Evolutionary conservation across 2,329 filamentous ascomycete genomes (phyloP).

Genomic region (Cladophialophora carrionii): DNA sequence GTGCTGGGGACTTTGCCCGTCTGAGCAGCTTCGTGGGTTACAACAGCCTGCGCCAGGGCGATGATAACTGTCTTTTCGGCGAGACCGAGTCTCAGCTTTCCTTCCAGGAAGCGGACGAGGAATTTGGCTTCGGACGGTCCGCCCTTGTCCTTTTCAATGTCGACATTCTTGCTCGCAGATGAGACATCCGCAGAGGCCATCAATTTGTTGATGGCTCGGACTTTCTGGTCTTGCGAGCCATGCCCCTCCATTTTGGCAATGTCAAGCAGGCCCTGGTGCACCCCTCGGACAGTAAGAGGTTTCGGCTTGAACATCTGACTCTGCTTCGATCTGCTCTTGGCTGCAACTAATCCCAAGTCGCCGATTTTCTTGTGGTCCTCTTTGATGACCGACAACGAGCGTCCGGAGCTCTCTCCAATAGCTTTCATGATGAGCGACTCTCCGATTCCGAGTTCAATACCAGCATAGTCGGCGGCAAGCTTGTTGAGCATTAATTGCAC

Average conservation of each 20-base stretch:
- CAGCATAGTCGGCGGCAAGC: slow-evolving; percentile 92
- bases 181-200: slow-evolving; percentile 85
- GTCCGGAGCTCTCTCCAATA: slow-evolving; percentile 90
- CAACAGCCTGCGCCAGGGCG: slow-evolving; percentile 83
- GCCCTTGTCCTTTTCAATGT: slow-evolving; percentile 90
- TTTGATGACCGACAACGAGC: slow-evolving; percentile 87
- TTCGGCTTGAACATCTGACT: slow-evolving; percentile 99
- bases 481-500: slow-evolving; percentile 98
- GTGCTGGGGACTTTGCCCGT: slow-evolving; percentile 72
- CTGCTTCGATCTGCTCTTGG: slow-evolving; percentile 93
- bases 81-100: slow-evolving; percentile 86
- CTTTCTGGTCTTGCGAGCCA: slow-evolving; percentile 86
- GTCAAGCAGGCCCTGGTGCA: slow-evolving; percentile 82
- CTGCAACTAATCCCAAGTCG: slow-evolving; percentile 89
- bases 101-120: slow-evolving; percentile 88
- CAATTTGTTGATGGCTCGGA: slow-evolving; percentile 93
- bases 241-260: slow-evolving; percentile 87
- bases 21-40: slow-evolving; percentile 76
- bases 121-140: slow-evolving; percentile 94
- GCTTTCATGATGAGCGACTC: slow-evolving; percentile 99
- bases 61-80: slow-evolving; percentile 92
- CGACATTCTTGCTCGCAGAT: slow-evolving; percentile 71
- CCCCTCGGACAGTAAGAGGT: slow-evolving; percentile 79
- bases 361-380: slow-evolving; percentile 95
- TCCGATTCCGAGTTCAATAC: slow-evolving; percentile 96